phyloP scores from a whole-genome alignment of 2,329 filamentous ascomycete genomes.

The Aspergillus tamarii region DNA sequence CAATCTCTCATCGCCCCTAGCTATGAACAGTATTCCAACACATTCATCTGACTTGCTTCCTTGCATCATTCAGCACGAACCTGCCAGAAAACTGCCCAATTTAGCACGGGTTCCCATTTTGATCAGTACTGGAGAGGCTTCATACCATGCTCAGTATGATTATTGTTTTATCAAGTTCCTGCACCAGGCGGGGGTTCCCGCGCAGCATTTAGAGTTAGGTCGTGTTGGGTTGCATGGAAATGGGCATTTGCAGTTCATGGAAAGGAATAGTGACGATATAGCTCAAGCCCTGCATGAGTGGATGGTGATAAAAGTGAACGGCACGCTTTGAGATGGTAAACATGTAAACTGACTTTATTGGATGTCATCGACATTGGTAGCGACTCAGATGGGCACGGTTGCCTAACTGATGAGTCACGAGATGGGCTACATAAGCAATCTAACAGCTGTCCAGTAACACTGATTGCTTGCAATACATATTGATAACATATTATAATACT shows the following conservation, averaged over 20 bases:
- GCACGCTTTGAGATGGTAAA: neutral
- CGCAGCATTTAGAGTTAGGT: constrained; percentile 50
- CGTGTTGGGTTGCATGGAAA: constrained; percentile 55
- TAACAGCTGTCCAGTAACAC: neutral
- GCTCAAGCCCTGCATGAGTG: constrained; percentile 12
- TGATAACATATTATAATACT: too few relatives aligned
- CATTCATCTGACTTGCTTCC: constrained; percentile 16
- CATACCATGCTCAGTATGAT: constrained; percentile 59
- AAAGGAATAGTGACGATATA: constrained; percentile 27
- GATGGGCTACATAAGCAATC: neutral
- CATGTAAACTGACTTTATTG: neutral
- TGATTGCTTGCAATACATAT: too few relatives aligned
- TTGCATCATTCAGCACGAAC: constrained; percentile 44
- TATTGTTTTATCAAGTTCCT: constrained; percentile 58
- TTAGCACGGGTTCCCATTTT: constrained; percentile 53
- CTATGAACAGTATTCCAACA: constrained; percentile 15
- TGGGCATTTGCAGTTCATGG: constrained; percentile 51
- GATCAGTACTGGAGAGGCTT: constrained; percentile 57
- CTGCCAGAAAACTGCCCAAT: constrained; percentile 52
- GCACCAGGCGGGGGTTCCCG: constrained; percentile 54
- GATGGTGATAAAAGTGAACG: neutral
- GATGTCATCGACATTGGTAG: too few relatives aligned
- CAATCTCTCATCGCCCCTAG: constrained; percentile 11
- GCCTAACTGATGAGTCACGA: neutral
- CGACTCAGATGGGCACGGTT: too few relatives aligned